Evolutionary conservation across 2,329 filamentous ascomycete species (phyloP).

Genomic region (Fusarium udum): DNA sequence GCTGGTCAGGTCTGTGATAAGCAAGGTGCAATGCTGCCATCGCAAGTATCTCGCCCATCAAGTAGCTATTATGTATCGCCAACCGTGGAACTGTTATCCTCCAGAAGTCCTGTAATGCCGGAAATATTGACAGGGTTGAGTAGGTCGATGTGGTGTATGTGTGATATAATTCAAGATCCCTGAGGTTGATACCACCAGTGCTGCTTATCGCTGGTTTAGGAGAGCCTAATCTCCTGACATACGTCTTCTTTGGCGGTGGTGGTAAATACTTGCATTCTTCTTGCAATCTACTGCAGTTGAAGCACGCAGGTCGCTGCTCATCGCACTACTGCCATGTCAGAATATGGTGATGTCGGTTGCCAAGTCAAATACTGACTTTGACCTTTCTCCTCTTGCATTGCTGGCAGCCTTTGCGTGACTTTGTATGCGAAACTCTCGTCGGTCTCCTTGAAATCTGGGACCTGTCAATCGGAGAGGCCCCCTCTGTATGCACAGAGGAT

Average conservation of each 20-base stretch:
- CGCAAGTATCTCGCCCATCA: neutral
- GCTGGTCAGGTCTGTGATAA: neutral
- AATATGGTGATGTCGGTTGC: neutral
- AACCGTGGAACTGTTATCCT: neutral
- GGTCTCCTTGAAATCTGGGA: accelerated
- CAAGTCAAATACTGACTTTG: neutral
- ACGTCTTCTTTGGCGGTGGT: neutral
- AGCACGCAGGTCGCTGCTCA: neutral
- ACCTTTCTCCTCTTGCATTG: neutral
- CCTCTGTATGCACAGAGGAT: neutral
- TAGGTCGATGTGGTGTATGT: neutral
- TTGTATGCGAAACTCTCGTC: neutral
- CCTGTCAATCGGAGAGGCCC: neutral
- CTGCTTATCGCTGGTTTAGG: neutral
- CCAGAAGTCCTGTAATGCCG: neutral
- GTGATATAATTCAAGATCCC: neutral
- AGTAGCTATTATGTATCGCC: neutral
- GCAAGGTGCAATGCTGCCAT: neutral
- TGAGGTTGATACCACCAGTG: neutral
- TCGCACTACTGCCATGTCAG: neutral
- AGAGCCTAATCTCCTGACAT: accelerated
- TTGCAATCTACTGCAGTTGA: neutral
- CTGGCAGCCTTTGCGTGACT: neutral
- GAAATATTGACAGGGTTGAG: neutral
- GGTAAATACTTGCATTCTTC: neutral